Evolutionary conservation across 2,329 filamentous ascomycete genomes (phyloP), one percentile per base, ranked within the genome.

Genomic region (Colletotrichum tofieldiae): DNA sequence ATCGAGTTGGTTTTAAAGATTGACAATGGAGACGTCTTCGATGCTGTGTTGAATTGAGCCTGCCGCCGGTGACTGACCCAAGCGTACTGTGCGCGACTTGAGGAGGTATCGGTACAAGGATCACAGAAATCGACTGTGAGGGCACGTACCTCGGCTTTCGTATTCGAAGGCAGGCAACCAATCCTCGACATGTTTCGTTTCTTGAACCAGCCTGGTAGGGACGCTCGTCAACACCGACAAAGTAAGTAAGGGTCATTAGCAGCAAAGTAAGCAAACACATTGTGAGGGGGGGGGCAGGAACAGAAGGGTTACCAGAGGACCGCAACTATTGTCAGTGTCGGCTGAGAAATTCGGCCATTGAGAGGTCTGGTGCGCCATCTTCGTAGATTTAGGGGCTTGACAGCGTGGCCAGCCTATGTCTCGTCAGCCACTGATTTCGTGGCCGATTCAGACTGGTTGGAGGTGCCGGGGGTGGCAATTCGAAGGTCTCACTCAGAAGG

Each of bases 381-480:
- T 55, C 71, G 18, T 32, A 29, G 47, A 47, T 5, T 61, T 43
- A 32, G 60, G 47, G 55, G 41, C 59, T 55, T 66, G 67, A 62
- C 55, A 71, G 35, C 55, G 41, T 66, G 55, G 60, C 67, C 32
- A 12, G 23, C 54, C 59, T 52, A 61, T 37, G 54, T 54, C 66
- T 61, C 23, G 39, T 65, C 54, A 18, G 32, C 55, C 32, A 11
- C 37, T 59, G 32, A 20, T 65, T 52, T 61, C 55, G 61, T 71
- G 60, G 67, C 67, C 43, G 47, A 61, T 37, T 39, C 39, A 45
- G 70, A 73, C 60, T 71, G 70, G 60, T 49, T 56, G 20, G 62
- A 51, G 49, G 11, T 41, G 65, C 65, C 47, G 56, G 7, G 14
- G 23, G 32, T 18, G 45, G 51, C n/a, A 18, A 32, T 12, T 20